A percentile compares a stretch with the other conserved stretches of the same genome.
These are phyloP conservation scores for Tricholoma bakamatsutake DNA, from an alignment of 768 basidiomycete genomes.

Conservation along the genomic window DNA sequence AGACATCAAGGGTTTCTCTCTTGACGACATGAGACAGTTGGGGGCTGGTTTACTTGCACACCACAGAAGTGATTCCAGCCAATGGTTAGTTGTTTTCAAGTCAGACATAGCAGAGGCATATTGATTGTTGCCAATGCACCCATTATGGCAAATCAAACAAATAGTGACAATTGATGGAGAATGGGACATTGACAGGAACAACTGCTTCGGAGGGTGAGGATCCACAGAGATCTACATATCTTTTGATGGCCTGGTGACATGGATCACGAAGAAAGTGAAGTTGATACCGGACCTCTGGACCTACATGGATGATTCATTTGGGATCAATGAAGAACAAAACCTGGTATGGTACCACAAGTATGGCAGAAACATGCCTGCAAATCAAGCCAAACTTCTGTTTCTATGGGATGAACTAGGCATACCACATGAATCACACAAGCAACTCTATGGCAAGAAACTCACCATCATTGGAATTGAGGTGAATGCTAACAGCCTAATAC, in stretches of 20 bases:
- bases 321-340: conserved; percentile 14
- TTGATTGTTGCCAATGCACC: too few relatives aligned
- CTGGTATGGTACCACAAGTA: conserved; percentile 24
- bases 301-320: conserved; percentile 6
- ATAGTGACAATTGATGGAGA: background rate
- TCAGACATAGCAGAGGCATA: too few relatives aligned
- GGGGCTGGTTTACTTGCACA: background rate
- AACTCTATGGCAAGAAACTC: conserved; percentile 8
- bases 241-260: conserved; percentile 18
- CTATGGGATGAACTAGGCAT: conserved; percentile 14
- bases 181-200: conserved; percentile 26
- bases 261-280: background rate
- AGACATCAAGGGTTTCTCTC: background rate
- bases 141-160: too few relatives aligned
- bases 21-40: background rate
- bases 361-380: conserved; percentile 23
- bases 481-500: too few relatives aligned
- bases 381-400: background rate
- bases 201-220: background rate
- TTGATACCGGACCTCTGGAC: background rate
- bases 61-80: background rate
- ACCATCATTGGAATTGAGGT: too few relatives aligned
- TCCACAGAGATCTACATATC: conserved; percentile 21
- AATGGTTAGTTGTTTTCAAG: conserved; percentile 12
- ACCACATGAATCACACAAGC: background rate